phyloP scores from a whole-genome alignment of 495 filamentous ascomycete genomes.

The Penicillium odoratum region DNA sequence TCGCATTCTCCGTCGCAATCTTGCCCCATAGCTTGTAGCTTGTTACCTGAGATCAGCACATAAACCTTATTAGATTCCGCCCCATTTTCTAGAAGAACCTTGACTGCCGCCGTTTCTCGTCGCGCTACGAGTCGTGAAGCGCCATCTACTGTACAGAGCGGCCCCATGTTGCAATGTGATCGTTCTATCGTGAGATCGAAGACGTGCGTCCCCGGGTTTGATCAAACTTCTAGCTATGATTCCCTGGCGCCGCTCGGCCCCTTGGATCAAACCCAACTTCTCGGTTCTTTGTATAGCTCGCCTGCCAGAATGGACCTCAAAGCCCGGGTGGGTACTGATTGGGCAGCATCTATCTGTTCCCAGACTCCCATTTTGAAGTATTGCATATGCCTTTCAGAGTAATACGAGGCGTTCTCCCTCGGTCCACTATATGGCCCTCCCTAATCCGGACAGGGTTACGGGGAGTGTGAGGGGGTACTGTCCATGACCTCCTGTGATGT shows the following conservation, averaged over 20 bases:
- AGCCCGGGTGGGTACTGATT: not conserved
- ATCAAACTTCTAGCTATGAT: not conserved
- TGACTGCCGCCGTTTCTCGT: slow-evolving; percentile 1
- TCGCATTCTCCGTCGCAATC: slow-evolving; percentile 1
- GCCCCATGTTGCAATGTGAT: not conserved
- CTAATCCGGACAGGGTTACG: not conserved
- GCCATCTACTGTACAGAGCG: not conserved
- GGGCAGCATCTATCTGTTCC: not conserved
- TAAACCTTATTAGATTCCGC: slow-evolving; percentile 2
- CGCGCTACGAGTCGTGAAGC: slow-evolving; percentile 1
- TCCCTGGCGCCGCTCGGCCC: not conserved
- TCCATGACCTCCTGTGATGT: not conserved
- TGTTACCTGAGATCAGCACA: not conserved
- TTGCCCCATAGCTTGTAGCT: not conserved
- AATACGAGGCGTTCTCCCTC: not conserved
- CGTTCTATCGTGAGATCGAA: not conserved
- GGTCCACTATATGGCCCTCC: not conserved
- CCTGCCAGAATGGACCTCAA: not conserved
- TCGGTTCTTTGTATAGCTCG: not conserved
- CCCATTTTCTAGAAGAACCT: slow-evolving; percentile 1
- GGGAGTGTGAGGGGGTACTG: too few species aligned
- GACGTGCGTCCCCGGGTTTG: not conserved
- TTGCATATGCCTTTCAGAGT: not conserved
- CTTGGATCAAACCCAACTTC: not conserved
- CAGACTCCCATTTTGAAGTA: not conserved